Evolutionary conservation across 108 stramenopile genomes (phyloP), one percentile per base, ranked within the genome.

Genomic region (Mediolabrus comicus): DNA sequence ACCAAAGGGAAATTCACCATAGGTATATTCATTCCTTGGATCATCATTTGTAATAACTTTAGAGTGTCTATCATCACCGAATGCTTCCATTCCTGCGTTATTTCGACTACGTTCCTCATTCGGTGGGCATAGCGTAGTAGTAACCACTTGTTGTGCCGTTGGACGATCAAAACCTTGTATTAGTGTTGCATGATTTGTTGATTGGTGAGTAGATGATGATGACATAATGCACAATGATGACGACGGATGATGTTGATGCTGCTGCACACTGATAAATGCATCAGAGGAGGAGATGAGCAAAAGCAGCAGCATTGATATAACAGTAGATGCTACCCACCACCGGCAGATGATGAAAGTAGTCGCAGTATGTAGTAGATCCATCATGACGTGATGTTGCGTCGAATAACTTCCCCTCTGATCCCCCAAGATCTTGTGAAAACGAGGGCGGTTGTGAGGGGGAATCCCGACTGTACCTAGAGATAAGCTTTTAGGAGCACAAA

Each of bases 1-100:
- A 31, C 64, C 35, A 32, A 84, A 83, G 22, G 92, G 92, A 74
- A 92, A 93, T 72, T 93, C 92, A 19, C 83, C 88, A 54, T 93
- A 93, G 39, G 92, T 86, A 59, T 74, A 79, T 22, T 73, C 58
- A 41, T 81, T 61, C 1, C 85, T 74, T 5, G 85, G 85, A 83
- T 92, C 92, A 31, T 84, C 51, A 39, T 67, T 68, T 3, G 59
- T 29, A 11, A 67, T 78, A 8, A 33, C 67, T 17, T 49, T 28
- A 1, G 54, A 19, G 17, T 31, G n/a, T 30, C 1, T 16, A 11
- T 35, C 52, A 14, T 41, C 10, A 67, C 30, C 65, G 41, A 61
- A 69, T 32, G 72, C 72, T 36, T 74, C 66, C 72, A 53, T 67
- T 25, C 72, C 72, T 13, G 67, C 67, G 13, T 19, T 67, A 27